Base-by-base conservation (phyloP, 2,329 filamentous ascomycete species). In the Apiospora hydei region DNA sequence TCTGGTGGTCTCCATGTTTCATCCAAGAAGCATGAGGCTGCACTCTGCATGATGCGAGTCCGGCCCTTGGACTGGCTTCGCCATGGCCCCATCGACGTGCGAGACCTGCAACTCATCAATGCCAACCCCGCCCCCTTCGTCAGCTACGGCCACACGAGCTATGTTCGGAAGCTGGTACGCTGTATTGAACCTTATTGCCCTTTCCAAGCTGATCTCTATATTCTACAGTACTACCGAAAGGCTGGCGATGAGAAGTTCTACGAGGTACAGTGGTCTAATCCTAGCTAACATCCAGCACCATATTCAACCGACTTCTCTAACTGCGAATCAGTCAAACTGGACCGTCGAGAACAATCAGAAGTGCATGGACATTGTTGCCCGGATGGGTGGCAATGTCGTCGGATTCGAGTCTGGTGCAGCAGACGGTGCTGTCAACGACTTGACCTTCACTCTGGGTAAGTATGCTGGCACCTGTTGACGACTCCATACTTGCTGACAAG, bases 311-410 rank as follows among this genome's bases (percentile, higher is more conserved):
- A 18, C 4, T 21, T 24, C 6, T 67, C 51, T 67, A 34, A 64
- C 30, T 38, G 18, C 5, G 26, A 26, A 46, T 18, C 70, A 72
- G 72, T 70, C 34, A 0, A 6, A 46, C 3, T 76, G 73, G 74
- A 69, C 13, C 8, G 57, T 71, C 11, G 69, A 72, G 30, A 71
- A 70, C 34, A 66, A 76, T 44, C 18, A 66, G 4, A 38, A 18
- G 0, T 76, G 73, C 70, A 73, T 74, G 67, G 26, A 30, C 18
- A 72, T 72, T 51, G 68, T 76, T 13, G 57, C 41, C 16, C 57
- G 71, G 8, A 71, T 61, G 38, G 72, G 72, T 44, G 74, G 69
- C 11, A 57, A 18, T 11, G 30, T 71, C 46, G 18, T 38, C 34
- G 64, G 67, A 8, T 71, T 72, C 49, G 30, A 38, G 6, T n/a